Evolutionary conservation across 495 filamentous ascomycete species (phyloP), one percentile per base, ranked within the genome.

Genomic region (Hyaloscypha finlandica): DNA sequence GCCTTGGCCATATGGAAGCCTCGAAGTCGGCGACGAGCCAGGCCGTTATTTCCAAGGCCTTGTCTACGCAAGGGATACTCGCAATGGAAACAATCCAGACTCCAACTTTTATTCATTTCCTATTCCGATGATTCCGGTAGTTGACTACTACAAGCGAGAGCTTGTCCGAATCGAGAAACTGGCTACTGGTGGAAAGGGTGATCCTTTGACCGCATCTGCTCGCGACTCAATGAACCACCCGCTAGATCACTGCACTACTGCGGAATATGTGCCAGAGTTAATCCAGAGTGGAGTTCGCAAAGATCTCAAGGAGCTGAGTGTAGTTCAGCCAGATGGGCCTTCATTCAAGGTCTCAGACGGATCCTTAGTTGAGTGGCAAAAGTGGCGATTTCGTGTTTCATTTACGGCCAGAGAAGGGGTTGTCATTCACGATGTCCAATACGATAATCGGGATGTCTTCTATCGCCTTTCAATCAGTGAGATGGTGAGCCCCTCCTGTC

Each of bases 361-460:
- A 19, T 81, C 75, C 59, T 68, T 86, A 16, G 77, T 91, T 37
- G 79, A 83, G 52, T 91, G 88, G 88, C 86, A 91, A 75, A 90
- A 90, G 67, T 91, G 88, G 88, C 80, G 79, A n/a, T 85, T 91
- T 73, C 78, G 86, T 59, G 81, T 93, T 53, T 89, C 90, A 16
- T 94, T 93, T 79, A 92, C 91, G 71, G 80, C 85, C 65, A 77
- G 90, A 4, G 90, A 92, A 71, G 90, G 90, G 22, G 85, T 86
- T 71, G 85, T 90, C 3, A 72, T 92, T 8, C 87, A 91, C 70
- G 88, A 92, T 69, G 81, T 92, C 6, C 81, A 83, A 68, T 93
- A 92, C 73, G 89, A 90, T 70, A 83, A 83, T 66, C 80, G 86
- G 14, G 85, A 81, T 19, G 74, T 94, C 3, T 84, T 93, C 68